Conservation (phyloP, 2,329 filamentous ascomycete species). For the Shiraia sp. region DNA sequence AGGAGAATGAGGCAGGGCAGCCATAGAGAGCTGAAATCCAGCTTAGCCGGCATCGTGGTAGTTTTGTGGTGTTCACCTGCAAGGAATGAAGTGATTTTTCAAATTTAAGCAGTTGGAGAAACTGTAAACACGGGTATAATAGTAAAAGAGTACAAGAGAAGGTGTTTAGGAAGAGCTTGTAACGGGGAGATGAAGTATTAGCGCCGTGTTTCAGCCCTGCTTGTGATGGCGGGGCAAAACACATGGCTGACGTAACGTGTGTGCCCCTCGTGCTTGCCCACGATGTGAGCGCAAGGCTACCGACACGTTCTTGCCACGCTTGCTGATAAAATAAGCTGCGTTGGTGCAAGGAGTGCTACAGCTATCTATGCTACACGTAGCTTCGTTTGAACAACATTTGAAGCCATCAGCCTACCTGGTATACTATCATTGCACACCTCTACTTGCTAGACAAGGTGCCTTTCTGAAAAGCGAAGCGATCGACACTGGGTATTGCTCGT, state of each 20-base stretch:
- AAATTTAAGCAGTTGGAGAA: neutral
- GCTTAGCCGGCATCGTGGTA: constrained; percentile 31
- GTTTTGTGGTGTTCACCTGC: neutral
- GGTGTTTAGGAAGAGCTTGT: no score
- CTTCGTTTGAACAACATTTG: no score
- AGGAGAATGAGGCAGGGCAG: constrained; percentile 52
- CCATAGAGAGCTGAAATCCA: constrained; percentile 39
- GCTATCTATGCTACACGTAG: no score
- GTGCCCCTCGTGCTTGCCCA: neutral
- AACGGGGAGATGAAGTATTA: constrained; percentile 2
- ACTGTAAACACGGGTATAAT: neutral
- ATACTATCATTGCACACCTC: no score
- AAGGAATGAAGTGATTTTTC: neutral
- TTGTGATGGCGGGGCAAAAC: constrained; percentile 5
- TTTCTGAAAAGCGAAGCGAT: no score
- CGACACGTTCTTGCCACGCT: no score
- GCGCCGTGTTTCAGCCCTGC: constrained; percentile 10
- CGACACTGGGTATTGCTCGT: no score
- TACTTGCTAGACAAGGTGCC: no score
- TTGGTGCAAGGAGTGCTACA: no score
- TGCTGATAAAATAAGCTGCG: no score
- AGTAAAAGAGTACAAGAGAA: neutral
- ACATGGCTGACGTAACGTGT: constrained; percentile 3
- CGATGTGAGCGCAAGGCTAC: neutral
- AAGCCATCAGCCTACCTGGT: no score